phyloP scores from a whole-genome alignment of 495 filamentous ascomycete species.

The Xylaria nigripes region DNA sequence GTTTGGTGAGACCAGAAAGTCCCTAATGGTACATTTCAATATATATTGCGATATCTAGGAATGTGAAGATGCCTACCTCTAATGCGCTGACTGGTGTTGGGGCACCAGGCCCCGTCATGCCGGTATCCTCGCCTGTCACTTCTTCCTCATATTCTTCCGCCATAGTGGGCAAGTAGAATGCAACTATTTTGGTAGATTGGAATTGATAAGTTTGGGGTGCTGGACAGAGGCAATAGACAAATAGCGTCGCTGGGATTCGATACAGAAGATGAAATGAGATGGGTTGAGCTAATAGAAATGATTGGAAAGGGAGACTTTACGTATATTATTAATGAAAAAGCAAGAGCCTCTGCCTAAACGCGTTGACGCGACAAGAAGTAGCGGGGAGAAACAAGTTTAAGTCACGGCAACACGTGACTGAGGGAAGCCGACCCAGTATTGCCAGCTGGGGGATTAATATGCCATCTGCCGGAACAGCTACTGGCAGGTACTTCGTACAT shows the following conservation, averaged over 20 bases:
- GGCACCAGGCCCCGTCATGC: conserved; percentile 71
- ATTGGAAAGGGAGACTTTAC: background rate
- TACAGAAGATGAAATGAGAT: background rate
- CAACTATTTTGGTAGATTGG: background rate
- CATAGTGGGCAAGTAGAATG: conserved; percentile 10
- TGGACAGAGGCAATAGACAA: background rate
- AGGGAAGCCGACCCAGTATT: background rate
- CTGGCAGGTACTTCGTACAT: too few relatives aligned
- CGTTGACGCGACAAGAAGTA: conserved; percentile 20
- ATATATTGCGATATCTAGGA: background rate
- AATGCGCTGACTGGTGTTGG: conserved; percentile 82
- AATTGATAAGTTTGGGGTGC: background rate
- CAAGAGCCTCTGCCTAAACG: conserved; percentile 2
- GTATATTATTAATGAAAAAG: too few relatives aligned
- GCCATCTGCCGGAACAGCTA: background rate
- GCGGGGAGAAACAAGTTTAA: conserved; percentile 21
- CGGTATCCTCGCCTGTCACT: conserved; percentile 36
- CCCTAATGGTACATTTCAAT: conserved; percentile 42
- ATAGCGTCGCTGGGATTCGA: background rate
- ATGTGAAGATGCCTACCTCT: conserved; percentile 52
- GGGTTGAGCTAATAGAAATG: background rate
- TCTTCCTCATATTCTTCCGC: conserved; percentile 37
- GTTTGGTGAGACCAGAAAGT: conserved; percentile 74
- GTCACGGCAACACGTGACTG: conserved; percentile 27
- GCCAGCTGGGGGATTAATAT: background rate